phyloP scores from a whole-genome alignment of 495 filamentous ascomycete genomes.

The Hyaloscypha finlandica region DNA sequence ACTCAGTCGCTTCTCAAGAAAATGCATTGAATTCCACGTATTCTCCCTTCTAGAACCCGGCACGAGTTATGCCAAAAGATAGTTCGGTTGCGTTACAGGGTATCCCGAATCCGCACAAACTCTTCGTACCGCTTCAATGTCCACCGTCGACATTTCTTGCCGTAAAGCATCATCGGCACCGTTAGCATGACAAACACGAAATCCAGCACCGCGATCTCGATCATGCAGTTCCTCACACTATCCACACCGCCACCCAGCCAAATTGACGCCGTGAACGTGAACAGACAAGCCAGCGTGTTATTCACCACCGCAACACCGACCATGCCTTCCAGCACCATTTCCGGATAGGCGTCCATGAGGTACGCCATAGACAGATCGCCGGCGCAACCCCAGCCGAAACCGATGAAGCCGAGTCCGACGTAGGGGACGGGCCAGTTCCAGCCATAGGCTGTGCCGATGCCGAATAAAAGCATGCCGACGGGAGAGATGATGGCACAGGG shows the following conservation, averaged over 20 bases:
- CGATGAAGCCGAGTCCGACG: conserved; percentile 19
- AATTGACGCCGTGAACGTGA: conserved; percentile 7
- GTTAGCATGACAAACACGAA: conserved; percentile 15
- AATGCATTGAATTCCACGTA: too few relatives aligned
- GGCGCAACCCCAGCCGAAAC: conserved; percentile 19
- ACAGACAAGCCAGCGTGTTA: conserved; percentile 11
- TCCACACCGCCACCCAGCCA: conserved; percentile 5
- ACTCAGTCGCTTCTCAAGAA: too few relatives aligned
- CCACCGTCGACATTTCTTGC: conserved; percentile 12
- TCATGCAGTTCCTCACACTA: conserved; percentile 3
- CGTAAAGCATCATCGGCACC: conserved; percentile 17
- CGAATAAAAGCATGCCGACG: conserved; percentile 32
- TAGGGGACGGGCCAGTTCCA: conserved; percentile 27
- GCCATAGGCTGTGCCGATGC: conserved; percentile 28
- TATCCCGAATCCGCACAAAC: conserved; percentile 13
- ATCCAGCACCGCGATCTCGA: conserved; percentile 11
- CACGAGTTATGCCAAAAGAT: neutral
- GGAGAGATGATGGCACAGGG: conserved; percentile 26
- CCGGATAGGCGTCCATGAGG: conserved; percentile 19
- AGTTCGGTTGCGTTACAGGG: neutral
- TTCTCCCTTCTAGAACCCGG: too few relatives aligned
- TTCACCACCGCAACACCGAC: conserved; percentile 13
- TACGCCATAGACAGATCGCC: conserved; percentile 19
- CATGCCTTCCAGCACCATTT: conserved; percentile 21
- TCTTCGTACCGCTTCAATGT: conserved; percentile 10